Evolutionary conservation across 163 green algal species (phyloP), one percentile per base, ranked within the genome.

Genomic region (Scenedesmus sp.): DNA sequence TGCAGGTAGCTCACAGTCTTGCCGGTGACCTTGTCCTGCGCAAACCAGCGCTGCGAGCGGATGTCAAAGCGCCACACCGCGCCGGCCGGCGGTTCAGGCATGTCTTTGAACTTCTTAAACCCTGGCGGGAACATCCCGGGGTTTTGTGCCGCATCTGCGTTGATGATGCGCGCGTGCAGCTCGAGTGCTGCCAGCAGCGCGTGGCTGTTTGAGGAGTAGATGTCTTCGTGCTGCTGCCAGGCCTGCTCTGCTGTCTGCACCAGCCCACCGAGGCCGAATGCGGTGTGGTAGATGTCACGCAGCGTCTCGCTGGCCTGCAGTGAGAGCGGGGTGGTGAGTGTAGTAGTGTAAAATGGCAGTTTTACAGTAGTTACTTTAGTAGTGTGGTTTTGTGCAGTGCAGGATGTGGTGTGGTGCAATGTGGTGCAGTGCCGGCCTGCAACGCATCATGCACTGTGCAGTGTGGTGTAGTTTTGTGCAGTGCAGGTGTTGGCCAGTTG

Each of bases 111-210:
- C 7, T 8, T 59, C 89, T 64, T 89, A 82, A 92, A 92, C 9
- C 89, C 89, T 5, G 64, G 46, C 9, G 89, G 89, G 18, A 92
- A 57, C 89, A 86, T 52, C 10, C 46, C 54, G 1, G 46, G 34
- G 55, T 87, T 52, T 34, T 86, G 59, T 6, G 26, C 70, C 0
- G 84, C 84, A 3, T 60, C 56, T 13, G 82, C 90, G 52, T 90
- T 92, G 54, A 92, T 86, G 54, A 92, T 92, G 46, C 90, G 90
- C 52, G 90, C 90, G n/a, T 92, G 90, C 67, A 92, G 82, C 67
- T 92, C 90, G 15, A 92, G n/a, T 7, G 90, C 57, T 1, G 82
- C 66, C 13, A 77, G 55, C 10, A 92, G 83, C 2, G 90, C 90
- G 8, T 90, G 62, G 23, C 18, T 56, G 18, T 73, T 79, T 8